phyloP scores from a whole-genome alignment of 164 flowering plant species.

The Dillenia suffruticosa region DNA sequence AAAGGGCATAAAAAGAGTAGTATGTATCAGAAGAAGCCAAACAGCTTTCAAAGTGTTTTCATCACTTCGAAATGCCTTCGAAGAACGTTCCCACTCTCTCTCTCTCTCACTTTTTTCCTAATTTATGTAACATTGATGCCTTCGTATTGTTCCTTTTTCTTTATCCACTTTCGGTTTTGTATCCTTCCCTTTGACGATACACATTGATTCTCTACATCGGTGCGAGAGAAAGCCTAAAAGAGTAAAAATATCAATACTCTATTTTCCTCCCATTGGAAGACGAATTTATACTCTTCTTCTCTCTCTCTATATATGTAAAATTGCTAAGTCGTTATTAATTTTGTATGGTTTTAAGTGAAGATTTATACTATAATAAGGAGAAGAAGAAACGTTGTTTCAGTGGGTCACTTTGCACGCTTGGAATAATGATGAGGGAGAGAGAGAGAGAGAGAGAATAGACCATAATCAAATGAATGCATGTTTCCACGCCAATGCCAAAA shows the following conservation, averaged over 20 bases:
- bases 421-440: conserved; percentile 1
- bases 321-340: not conserved
- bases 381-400: not conserved
- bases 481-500: conserved; percentile 18
- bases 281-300: conserved; percentile 10
- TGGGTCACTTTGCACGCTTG: conserved; percentile 12
- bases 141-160: not conserved
- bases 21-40: conserved; percentile 6
- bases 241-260: not conserved
- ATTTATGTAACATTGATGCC: not conserved
- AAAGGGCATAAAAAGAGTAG: not conserved
- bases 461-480: conserved; percentile 13
- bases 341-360: not conserved
- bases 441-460: not conserved
- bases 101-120: not conserved
- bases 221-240: conserved; percentile 40
- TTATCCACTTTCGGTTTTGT: conserved; percentile 5
- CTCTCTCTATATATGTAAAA: not conserved
- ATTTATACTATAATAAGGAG: not conserved
- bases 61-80: conserved; percentile 11
- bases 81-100: conserved; percentile 22
- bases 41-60: not conserved
- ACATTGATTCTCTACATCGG: conserved; percentile 24
- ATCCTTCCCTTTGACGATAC: conserved; percentile 16
- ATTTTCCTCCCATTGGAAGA: conserved; percentile 11